phyloP scores from a whole-genome alignment of 306 rosid species.

The Morella rubra region DNA sequence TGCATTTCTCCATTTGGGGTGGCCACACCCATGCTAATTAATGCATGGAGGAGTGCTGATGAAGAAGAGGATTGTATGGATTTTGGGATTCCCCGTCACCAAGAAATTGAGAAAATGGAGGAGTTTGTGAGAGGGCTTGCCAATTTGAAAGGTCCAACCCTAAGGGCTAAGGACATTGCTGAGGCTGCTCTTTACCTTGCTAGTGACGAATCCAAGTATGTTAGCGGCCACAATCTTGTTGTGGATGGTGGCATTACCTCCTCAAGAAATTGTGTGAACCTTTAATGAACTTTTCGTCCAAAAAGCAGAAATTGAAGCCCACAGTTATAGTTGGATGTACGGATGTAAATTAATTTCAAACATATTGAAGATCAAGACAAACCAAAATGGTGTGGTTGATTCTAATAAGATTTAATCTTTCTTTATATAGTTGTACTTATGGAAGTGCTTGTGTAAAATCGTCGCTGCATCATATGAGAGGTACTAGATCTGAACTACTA shows the following conservation, averaged over 20 bases:
- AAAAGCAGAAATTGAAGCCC: not conserved
- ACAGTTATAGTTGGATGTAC: not conserved
- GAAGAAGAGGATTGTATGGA: slow-evolving; percentile 31
- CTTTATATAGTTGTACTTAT: not conserved
- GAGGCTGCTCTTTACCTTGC: slow-evolving; percentile 95
- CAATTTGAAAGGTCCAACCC: slow-evolving; percentile 65
- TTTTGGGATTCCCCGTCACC: slow-evolving; percentile 45
- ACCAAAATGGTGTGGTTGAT: not conserved
- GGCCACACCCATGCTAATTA: slow-evolving; percentile 83
- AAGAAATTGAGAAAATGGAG: slow-evolving; percentile 76
- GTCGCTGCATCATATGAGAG: not conserved
- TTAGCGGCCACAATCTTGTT: slow-evolving; percentile 92
- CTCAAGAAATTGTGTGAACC: slow-evolving; percentile 70
- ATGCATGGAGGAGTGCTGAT: slow-evolving; percentile 54
- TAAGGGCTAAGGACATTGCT: slow-evolving; percentile 70
- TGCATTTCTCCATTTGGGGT: slow-evolving; percentile 92
- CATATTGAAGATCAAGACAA: not conserved
- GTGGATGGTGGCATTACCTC: slow-evolving; percentile 90
- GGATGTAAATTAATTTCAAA: not conserved
- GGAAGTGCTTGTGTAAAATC: not conserved
- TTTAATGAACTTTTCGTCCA: slow-evolving; percentile 20
- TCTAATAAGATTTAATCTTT: not conserved
- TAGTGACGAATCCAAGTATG: slow-evolving; percentile 84
- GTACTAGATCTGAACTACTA: not conserved
- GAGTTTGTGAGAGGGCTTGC: slow-evolving; percentile 78